Evolutionary conservation across 768 basidiomycete genomes (phyloP).

Genomic region (Lactarius psammicola): DNA sequence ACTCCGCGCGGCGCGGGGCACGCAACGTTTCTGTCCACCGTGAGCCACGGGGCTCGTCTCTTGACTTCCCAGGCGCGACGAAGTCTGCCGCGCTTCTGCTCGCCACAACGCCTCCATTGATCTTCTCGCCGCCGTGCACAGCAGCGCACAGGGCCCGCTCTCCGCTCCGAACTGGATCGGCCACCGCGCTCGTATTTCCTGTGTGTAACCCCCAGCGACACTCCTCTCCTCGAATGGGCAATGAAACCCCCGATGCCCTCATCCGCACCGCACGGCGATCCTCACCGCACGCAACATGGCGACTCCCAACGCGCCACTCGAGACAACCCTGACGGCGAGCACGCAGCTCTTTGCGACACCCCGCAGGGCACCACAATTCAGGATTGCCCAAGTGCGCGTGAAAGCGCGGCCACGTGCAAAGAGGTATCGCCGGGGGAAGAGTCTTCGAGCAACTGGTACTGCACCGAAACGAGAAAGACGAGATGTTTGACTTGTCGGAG

Average conservation of each 20-base stretch:
- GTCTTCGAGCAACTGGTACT: conserved; percentile 8
- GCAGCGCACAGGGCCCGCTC: conserved; percentile 22
- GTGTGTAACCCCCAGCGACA: conserved; percentile 9
- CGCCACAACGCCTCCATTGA: conserved; percentile 6
- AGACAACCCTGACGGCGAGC: conserved; percentile 23
- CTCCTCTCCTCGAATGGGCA: conserved; percentile 8
- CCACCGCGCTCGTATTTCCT: conserved; percentile 1
- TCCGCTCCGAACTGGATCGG: conserved; percentile 17
- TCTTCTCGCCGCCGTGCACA: conserved; percentile 9
- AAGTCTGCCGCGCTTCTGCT: conserved; percentile 19
- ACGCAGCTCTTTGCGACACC: conserved; percentile 26
- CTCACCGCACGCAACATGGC: conserved; percentile 20
- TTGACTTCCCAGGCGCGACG: conserved; percentile 3
- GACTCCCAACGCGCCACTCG: conserved; percentile 12
- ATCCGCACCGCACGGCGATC: conserved; percentile 13
- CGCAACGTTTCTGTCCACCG: conserved; percentile 27
- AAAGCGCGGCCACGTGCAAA: conserved; percentile 18
- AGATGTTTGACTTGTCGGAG: conserved; percentile 1
- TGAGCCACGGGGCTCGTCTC: conserved; percentile 1
- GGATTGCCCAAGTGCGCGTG: neutral
- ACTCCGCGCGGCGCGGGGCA: conserved; percentile 9
- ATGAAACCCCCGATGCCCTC: conserved; percentile 6
- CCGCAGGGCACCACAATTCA: conserved; percentile 21
- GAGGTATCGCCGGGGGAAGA: neutral
- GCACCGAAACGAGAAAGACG: conserved; percentile 1